Base-by-base conservation (phyloP, 441 rosid species). In the Aquilaria agallochum region DNA sequence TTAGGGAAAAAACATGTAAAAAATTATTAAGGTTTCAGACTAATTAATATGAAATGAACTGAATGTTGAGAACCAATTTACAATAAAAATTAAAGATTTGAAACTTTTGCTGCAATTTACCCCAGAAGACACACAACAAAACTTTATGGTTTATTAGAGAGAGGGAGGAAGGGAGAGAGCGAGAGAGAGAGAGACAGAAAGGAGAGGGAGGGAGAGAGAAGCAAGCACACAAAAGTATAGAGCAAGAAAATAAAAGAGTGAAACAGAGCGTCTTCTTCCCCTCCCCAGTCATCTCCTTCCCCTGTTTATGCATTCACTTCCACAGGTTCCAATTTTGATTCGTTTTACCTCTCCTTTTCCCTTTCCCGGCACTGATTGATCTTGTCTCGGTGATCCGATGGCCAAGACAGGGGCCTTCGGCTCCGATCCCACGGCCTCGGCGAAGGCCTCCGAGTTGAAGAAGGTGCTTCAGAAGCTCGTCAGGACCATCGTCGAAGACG, bases 381-480 rank as follows among this genome's bases (percentile, higher is more conserved):
- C 65, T 75, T 30, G 45, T 61, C 71, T 69, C 32, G 55, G 44
- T 67, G 50, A 48, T 48, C 56, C 8, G 48, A 92, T 89, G 98
- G 96, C 96, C 56, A 89, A 87, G 73, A 81, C 93, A 5, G 83
- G 81, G 44, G 74, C 81, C 62, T 72, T 77, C 60, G 78, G 80
- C 63, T 83, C 86, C 68, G 93, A 87, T 86, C 92, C 87, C 53
- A 72, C 87, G 64, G 80, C 58, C 58, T 78, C 72, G 71, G 76
- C 83, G 2, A 80, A 71, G 56, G 87, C 79, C 2, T 77, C 65
- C 20, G 97, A 87, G 63, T 62, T 91, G 53, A 87, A 86, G 78
- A 86, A 74, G 42, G 90, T 89, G 70, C 72, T 91, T 63, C 84
- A 79, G 68, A 91, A 73, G 73, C 75, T 94, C 4, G 84, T 89